These are phyloP conservation scores for Ephemerocybe angulata DNA, from an alignment of 768 basidiomycete species.

Conservation along the genomic window DNA sequence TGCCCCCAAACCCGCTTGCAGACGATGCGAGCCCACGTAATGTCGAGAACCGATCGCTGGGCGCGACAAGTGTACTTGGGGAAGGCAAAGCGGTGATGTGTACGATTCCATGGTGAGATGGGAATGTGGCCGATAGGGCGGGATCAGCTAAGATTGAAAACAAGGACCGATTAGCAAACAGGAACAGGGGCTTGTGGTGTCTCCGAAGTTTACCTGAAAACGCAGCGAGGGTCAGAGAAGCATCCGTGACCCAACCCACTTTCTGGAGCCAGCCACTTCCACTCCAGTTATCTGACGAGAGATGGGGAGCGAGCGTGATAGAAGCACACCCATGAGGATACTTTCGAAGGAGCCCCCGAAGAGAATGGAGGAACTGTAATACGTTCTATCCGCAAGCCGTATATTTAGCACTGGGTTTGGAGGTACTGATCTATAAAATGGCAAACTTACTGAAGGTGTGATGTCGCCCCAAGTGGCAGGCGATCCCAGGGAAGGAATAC, in stretches of 20 bases:
- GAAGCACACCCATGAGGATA: slow-evolving; percentile 63
- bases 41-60: slow-evolving; percentile 79
- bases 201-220: slow-evolving; percentile 71
- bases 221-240: slow-evolving; percentile 65
- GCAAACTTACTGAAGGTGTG: slow-evolving; percentile 41
- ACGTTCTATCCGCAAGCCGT: slow-evolving; percentile 47
- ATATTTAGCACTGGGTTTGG: background rate
- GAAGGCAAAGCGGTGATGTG: slow-evolving; percentile 74
- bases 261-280: slow-evolving; percentile 73
- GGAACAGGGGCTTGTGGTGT: background rate
- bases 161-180: background rate
- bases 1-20: slow-evolving; percentile 47
- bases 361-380: slow-evolving; percentile 64
- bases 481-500: slow-evolving; percentile 59
- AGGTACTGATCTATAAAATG: background rate
- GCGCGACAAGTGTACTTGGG: slow-evolving; percentile 66
- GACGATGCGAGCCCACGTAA: slow-evolving; percentile 75
- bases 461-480: slow-evolving; percentile 64
- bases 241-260: slow-evolving; percentile 77
- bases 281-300: slow-evolving; percentile 56
- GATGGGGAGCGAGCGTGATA: slow-evolving; percentile 60
- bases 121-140: slow-evolving; percentile 68
- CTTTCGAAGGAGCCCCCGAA: slow-evolving; percentile 58
- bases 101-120: slow-evolving; percentile 83
- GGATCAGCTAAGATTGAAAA: slow-evolving; percentile 57